Conservation (phyloP, 2,329 filamentous ascomycete species). For the Scolecobasidium constrictum region DNA sequence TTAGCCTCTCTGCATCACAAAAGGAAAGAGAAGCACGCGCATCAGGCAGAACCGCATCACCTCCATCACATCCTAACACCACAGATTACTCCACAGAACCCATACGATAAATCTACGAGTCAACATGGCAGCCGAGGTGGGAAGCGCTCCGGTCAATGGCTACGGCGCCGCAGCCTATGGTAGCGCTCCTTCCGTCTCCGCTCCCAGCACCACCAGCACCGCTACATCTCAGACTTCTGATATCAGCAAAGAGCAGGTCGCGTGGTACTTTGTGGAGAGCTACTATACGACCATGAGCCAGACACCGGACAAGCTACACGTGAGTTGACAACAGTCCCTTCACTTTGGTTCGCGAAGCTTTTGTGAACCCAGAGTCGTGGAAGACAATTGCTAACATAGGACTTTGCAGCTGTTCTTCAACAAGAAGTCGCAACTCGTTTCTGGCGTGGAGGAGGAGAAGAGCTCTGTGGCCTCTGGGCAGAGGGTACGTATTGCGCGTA, state of each 20-base stretch:
- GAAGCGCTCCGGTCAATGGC: conserved; percentile 35
- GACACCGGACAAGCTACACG: conserved; percentile 81
- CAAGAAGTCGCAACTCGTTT: conserved; percentile 91
- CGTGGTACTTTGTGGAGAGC: conserved; percentile 99
- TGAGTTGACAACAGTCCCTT: conserved; percentile 21
- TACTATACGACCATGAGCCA: conserved; percentile 98
- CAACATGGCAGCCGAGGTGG: conserved; percentile 19
- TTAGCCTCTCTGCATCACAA: too few relatives aligned
- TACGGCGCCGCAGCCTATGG: conserved; percentile 31
- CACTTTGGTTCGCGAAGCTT: neutral
- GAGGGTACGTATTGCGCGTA: conserved; percentile 50
- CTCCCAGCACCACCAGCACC: conserved; percentile 13
- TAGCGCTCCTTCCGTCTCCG: conserved; percentile 17
- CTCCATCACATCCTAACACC: too few relatives aligned
- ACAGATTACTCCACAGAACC: too few relatives aligned
- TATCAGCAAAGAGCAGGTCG: conserved; percentile 81
- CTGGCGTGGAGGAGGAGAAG: conserved; percentile 81
- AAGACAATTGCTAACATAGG: conserved; percentile 3
- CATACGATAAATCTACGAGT: too few relatives aligned
- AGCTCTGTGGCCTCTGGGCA: conserved; percentile 79
- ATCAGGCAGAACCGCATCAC: too few relatives aligned
- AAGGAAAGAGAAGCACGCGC: too few relatives aligned
- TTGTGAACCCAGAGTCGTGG: neutral
- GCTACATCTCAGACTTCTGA: conserved; percentile 19
- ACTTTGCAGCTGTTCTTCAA: conserved; percentile 82